Evolutionary conservation across 2,329 filamentous ascomycete species (phyloP).

Genomic region (Colletotrichum horii): DNA sequence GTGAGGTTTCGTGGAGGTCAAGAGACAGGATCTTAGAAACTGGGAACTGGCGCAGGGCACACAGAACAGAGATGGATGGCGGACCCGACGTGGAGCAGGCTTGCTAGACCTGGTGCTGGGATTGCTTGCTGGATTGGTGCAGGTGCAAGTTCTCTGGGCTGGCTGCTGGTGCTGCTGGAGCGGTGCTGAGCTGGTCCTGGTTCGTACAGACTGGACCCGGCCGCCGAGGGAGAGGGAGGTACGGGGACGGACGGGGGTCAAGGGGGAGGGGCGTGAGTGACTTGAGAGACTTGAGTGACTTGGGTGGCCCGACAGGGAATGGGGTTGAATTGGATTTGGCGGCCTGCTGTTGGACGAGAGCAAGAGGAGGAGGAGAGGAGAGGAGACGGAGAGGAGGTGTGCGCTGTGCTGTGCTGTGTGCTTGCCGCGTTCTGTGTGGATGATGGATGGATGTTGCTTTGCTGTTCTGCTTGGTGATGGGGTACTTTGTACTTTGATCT

Average conservation of each 20-base stretch:
- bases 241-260: constrained; percentile 1
- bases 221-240: constrained; percentile 13
- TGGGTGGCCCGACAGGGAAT: constrained; percentile 14
- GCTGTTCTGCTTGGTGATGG: not conserved
- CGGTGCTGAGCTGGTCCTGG: not conserved
- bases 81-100: constrained; percentile 11
- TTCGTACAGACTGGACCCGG: constrained; percentile 2
- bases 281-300: constrained; percentile 13
- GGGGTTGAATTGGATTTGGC: constrained; percentile 11
- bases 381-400: not conserved
- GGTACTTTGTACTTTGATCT: not conserved
- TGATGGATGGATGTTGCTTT: not conserved
- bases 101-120: not conserved
- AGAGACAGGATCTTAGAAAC: constrained; percentile 19
- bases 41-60: constrained; percentile 15
- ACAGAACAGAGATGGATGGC: constrained; percentile 7
- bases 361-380: not conserved
- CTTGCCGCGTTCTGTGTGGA: not conserved
- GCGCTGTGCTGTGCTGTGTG: not conserved
- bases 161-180: not conserved
- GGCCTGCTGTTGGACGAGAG: not conserved
- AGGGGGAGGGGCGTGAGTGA: constrained; percentile 10
- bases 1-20: constrained; percentile 7
- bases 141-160: not conserved
- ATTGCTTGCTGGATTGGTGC: not conserved